Conservation (phyloP, 768 basidiomycete genomes). For the Naganishia antarctica region DNA sequence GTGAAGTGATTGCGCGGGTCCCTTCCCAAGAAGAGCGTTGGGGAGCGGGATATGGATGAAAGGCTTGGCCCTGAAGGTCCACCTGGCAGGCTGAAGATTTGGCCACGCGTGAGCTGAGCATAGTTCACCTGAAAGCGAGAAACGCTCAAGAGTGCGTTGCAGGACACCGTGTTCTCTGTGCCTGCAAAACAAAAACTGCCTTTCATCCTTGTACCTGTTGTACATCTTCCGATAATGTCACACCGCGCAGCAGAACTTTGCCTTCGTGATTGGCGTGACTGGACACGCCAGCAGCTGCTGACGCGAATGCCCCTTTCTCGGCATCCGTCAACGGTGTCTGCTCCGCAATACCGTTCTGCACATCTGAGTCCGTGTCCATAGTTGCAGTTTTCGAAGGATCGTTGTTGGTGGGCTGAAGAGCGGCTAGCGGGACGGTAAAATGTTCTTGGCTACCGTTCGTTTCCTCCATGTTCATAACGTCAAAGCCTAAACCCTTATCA, state of each 20-base stretch:
- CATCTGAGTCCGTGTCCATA: conserved; percentile 11
- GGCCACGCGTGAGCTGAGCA: too few relatives aligned
- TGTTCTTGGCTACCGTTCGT: not conserved
- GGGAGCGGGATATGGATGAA: too few relatives aligned
- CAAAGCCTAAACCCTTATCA: conserved; percentile 22
- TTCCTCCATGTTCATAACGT: conserved; percentile 1
- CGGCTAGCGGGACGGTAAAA: conserved; percentile 10
- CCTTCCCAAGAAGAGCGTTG: too few relatives aligned
- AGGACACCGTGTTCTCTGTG: too few relatives aligned
- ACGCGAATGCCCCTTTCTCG: conserved; percentile 28
- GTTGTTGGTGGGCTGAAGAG: conserved; percentile 3
- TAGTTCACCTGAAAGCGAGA: too few relatives aligned
- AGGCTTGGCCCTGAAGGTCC: too few relatives aligned
- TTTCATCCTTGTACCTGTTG: not conserved
- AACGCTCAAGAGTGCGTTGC: too few relatives aligned
- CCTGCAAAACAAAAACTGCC: too few relatives aligned
- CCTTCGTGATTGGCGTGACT: conserved; percentile 24
- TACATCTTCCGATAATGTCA: not conserved
- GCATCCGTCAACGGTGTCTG: conserved; percentile 15
- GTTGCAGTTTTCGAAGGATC: not conserved
- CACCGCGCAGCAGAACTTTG: conserved; percentile 23
- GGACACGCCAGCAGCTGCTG: conserved; percentile 28
- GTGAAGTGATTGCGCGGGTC: too few relatives aligned
- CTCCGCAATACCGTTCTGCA: conserved; percentile 7
- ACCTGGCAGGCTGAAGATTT: too few relatives aligned